phyloP scores from a whole-genome alignment of 225 moss, liverwort and hornwort genomes.

The Bryoerythrophyllum caledonicum region DNA sequence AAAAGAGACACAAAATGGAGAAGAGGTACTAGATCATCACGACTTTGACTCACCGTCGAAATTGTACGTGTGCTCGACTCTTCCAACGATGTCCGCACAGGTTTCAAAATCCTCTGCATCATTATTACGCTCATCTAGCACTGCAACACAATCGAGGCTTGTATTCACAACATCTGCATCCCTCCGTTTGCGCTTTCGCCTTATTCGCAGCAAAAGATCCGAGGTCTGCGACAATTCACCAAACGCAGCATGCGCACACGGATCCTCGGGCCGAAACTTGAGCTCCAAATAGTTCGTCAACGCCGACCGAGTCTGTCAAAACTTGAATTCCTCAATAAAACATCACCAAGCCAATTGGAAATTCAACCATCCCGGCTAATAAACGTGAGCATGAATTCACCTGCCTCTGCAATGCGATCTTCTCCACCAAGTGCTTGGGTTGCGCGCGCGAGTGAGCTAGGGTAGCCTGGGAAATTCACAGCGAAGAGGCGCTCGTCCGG shows the following conservation, averaged over 20 bases:
- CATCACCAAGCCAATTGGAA: neutral
- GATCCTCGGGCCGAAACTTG: slow-evolving; percentile 93
- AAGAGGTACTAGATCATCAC: no score
- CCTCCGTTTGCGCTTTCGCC: slow-evolving; percentile 31
- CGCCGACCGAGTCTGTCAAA: slow-evolving; percentile 66
- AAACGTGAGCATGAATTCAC: neutral
- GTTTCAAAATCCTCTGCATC: slow-evolving; percentile 51
- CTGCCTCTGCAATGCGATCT: slow-evolving; percentile 73
- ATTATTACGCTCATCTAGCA: neutral
- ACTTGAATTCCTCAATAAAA: neutral
- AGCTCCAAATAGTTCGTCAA: slow-evolving; percentile 87
- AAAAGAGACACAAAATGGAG: neutral
- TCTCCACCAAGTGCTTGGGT: slow-evolving; percentile 81
- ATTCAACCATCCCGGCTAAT: neutral
- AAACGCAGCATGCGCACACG: slow-evolving; percentile 94
- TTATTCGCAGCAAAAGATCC: slow-evolving; percentile 79
- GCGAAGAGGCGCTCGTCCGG: slow-evolving; percentile 68
- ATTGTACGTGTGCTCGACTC: slow-evolving; percentile 76
- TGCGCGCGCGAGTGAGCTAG: slow-evolving; percentile 69
- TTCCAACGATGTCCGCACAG: slow-evolving; percentile 71
- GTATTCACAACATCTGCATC: slow-evolving; percentile 3
- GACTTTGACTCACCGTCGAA: slow-evolving; percentile 67
- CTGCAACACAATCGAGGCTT: neutral
- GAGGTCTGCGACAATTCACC: slow-evolving; percentile 86
- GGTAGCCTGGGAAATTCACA: slow-evolving; percentile 94